Evolutionary conservation across 768 basidiomycete genomes (phyloP).

Genomic region (Trametes elegans): DNA sequence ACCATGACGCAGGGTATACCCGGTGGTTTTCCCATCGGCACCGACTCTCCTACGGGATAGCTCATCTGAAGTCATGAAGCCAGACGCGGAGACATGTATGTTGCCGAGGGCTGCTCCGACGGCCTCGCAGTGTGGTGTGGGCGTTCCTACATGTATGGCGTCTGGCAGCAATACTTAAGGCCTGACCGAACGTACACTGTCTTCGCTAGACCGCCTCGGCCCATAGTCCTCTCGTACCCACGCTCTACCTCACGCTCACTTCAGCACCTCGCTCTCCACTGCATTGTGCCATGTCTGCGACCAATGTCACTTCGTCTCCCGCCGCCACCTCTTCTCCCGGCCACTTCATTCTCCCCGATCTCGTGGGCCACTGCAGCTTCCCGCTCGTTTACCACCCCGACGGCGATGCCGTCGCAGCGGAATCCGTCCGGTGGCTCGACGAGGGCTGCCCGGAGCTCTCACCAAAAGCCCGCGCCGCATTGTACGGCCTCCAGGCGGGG

Average conservation of each 20-base stretch:
- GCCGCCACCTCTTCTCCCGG: neutral
- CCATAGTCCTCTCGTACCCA: neutral
- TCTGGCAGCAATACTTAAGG: neutral
- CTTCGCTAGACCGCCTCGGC: neutral
- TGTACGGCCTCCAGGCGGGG: constrained; percentile 66
- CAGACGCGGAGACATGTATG: no score
- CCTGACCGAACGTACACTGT: neutral
- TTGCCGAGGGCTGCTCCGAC: no score
- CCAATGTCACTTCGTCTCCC: neutral
- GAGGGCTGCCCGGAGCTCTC: constrained; percentile 57
- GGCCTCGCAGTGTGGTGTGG: no score
- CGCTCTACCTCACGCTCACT: no score
- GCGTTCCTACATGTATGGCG: no score
- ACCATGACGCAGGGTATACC: constrained; percentile 2
- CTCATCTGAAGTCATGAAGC: no score
- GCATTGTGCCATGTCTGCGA: neutral
- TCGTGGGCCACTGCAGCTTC: constrained; percentile 68
- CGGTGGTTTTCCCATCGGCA: no score
- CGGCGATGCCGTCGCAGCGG: constrained; percentile 53
- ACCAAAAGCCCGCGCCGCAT: constrained; percentile 48
- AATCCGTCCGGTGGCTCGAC: constrained; percentile 62
- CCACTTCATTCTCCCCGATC: constrained; percentile 54
- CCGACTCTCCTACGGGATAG: no score
- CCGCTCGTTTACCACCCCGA: constrained; percentile 51
- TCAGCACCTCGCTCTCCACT: neutral